Evolutionary conservation across 2,329 filamentous ascomycete genomes (phyloP), one percentile per base, ranked within the genome.

Genomic region (Botrytis elliptica): DNA sequence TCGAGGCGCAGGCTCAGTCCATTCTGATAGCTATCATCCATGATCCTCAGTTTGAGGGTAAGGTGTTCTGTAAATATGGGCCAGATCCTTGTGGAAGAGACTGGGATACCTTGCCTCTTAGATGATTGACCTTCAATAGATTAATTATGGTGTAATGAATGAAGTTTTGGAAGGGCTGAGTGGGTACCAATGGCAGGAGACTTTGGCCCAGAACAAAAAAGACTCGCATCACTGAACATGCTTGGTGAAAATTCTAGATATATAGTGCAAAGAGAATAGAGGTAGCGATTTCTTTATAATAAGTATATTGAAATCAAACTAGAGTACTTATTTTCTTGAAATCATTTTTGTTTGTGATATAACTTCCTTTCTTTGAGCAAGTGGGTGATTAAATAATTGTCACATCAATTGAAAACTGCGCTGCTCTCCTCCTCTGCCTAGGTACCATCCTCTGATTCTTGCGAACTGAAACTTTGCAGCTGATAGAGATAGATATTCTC

Each of bases 1-100:
- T 76, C n/a, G 75, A 74, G 55, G 74, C 70, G 2, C 74, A 75
- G 22, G 70, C 74, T 20, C 49, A 72, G 42, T 63, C 36, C 0
- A 73, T 71, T 5, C n/a, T 71, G 14, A 22, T 72, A 6, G 42
- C 57, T 1, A 73, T 76, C 16, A 46, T 40, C 10, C 42, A 59
- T 12, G 60, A 68, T 49, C 46, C 18, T 33, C n/a, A 59, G 1
- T 52, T 52, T 22, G 25, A n/a, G 9, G 42, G 33, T 22, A 20
- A 20, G 0, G 62, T 75, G 1, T n/a, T 3, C 6, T 67, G 62
- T 8, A 44, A 16, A 25, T 76, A 74, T 63, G 63, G 66, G 16
- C 18, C 29, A 22, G 60, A 72, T 44, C 70, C 70, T 20, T 72
- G 70, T 42, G 60, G 52, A 36, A n/a, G 9, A 8, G 38, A 10